Evolutionary conservation across 345 rosid genomes (phyloP).

Genomic region (Eutrema yunnanense): DNA sequence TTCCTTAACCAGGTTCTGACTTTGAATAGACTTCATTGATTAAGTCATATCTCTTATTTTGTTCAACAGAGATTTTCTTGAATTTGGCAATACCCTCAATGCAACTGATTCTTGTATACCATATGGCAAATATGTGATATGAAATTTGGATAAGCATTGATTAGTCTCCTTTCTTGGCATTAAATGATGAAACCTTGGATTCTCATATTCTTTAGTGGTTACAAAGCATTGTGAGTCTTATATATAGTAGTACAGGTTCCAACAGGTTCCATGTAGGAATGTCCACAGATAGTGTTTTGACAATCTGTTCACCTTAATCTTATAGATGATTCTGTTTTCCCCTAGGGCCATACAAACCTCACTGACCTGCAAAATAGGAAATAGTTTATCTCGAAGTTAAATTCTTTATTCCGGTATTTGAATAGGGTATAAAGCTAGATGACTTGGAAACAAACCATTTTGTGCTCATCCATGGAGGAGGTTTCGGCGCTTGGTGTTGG

Average conservation of each 20-base stretch:
- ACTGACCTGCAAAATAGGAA: neutral
- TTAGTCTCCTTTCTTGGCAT: neutral
- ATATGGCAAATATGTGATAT: no score
- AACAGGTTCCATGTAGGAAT: neutral
- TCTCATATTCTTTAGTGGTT: neutral
- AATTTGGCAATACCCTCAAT: neutral
- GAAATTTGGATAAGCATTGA: no score
- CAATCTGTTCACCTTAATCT: neutral
- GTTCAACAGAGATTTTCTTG: neutral
- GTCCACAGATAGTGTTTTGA: neutral
- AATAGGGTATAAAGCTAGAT: constrained; percentile 63
- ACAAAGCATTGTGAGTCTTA: neutral
- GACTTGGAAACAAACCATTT: constrained; percentile 82
- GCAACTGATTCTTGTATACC: no score
- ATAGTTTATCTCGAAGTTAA: neutral
- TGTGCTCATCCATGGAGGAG: constrained; percentile 93
- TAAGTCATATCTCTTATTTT: neutral
- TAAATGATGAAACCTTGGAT: neutral
- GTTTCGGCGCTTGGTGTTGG: constrained; percentile 99
- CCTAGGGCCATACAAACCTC: neutral
- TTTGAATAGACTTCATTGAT: neutral
- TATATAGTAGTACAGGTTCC: neutral
- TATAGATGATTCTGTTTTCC: neutral
- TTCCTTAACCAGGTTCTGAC: constrained; percentile 67
- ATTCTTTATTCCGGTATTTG: neutral